Evolutionary conservation across 768 basidiomycete species (phyloP), one percentile per base, ranked within the genome.

Genomic region (Termitomyces sp.): DNA sequence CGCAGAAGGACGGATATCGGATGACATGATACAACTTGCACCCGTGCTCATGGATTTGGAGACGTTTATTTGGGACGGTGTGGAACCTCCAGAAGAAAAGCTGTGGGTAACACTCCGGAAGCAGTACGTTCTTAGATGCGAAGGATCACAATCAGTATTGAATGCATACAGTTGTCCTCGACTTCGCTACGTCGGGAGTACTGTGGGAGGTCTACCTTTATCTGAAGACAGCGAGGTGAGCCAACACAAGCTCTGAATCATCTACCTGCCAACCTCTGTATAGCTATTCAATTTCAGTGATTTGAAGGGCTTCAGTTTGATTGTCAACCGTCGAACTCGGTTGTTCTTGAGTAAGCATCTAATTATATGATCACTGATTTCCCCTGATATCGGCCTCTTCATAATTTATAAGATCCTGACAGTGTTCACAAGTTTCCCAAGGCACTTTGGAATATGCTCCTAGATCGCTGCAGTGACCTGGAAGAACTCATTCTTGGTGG

Each of bases 361-460:
- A 34, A n/a, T 53, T 51, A 19, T 37, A 19, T 30, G 12, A 48
- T 41, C 37, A 37, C 37, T 9, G 19, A 49, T 35, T 35, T 11
- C 34, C 45, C 14, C 38, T 37, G 46, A 54, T 34, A 41, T 15
- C 44, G 28, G 38, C 24, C 37, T 40, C 32, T 51, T 55, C 42
- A 15, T 41, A 58, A 56, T 42, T 40, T 34, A 10, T 35, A 58
- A 57, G 45, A 53, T 37, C 57, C 51, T 40, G 48, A 59, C 24
- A 30, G 17, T 24, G 42, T 53, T 22, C 55, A 56, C 19, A 47
- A 30, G 15, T 53, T 67, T 32, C 66, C 66, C 8, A 37, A 56
- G 24, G 62, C 64, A 6, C 66, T 82, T n/a, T 83, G 81, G 81
- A 73, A 76, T 56, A 83, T 82, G 81, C 71, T 83, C 47, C 69